A percentile compares a stretch with the other conserved stretches of the same genome.
phyloP scores from a whole-genome alignment of 805 yeast genomes.

The Lachancea sp. region DNA sequence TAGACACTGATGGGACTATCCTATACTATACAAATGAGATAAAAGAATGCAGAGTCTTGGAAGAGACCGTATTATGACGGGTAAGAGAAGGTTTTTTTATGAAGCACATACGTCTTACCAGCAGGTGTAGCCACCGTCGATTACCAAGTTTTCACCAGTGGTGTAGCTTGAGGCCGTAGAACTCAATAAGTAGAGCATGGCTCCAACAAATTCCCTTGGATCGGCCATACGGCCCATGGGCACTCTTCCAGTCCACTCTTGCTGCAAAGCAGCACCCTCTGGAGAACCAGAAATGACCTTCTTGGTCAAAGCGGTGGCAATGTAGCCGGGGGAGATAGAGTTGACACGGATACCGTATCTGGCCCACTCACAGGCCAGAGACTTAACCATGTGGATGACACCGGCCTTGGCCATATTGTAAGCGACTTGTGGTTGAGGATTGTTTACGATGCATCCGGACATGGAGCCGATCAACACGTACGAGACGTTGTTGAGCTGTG shows the following conservation, averaged over 20 bases:
- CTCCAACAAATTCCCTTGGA: conserved; percentile 76
- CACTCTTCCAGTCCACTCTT: conserved; percentile 63
- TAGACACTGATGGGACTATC: background rate
- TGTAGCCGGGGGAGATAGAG: conserved; percentile 75
- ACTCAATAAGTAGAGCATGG: conserved; percentile 66
- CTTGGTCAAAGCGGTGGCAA: conserved; percentile 70
- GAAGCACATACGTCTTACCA: conserved; percentile 42
- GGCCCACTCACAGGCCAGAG: conserved; percentile 81
- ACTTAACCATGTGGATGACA: conserved; percentile 69
- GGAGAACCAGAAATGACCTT: conserved; percentile 55
- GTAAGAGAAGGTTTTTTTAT: background rate
- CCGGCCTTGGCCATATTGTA: conserved; percentile 86
- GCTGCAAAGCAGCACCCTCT: conserved; percentile 45
- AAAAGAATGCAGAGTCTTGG: no score
- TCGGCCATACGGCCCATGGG: conserved; percentile 83
- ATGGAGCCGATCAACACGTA: conserved; percentile 68
- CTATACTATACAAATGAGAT: background rate
- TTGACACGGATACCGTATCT: conserved; percentile 68
- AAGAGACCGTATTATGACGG: no score
- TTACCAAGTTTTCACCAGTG: conserved; percentile 76
- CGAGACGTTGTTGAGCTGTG: conserved; percentile 36
- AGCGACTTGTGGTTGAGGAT: conserved; percentile 73
- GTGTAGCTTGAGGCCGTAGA: conserved; percentile 69
- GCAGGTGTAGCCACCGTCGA: conserved; percentile 83
- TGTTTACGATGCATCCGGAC: conserved; percentile 72